Base-by-base conservation (phyloP, 805 yeast species). In the Kregervanrija fluxuum region DNA sequence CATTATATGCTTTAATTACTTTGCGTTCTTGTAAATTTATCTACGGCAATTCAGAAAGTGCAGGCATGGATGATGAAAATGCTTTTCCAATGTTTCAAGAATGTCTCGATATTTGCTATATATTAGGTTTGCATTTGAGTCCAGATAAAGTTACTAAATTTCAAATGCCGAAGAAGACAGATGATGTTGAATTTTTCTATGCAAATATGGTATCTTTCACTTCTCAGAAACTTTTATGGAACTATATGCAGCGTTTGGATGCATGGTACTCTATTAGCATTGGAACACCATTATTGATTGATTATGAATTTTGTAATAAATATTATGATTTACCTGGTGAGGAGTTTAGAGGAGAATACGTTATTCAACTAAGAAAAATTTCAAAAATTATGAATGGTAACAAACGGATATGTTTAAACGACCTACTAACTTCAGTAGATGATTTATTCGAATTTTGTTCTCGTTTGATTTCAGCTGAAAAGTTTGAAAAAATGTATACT, bases 201-300 rank as follows among this genome's bases (percentile, higher is more conserved):
- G 8, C 28, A 22, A 14, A n/a, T 28, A 5, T 40, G 16, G 17
- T 47, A 16, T 12, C 45, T 2, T 8, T 31, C 4, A 13, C 5
- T n/a, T 11, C 30, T 36, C 17, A 35, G 3, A 47, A 33, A 32
- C 11, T 30, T 13, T 13, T 49, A 5, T 49, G 52, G 52, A 42
- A 44, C 30, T 28, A 40, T 38, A 32, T 49, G 12, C 44, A 35
- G 28, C 11, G 8, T 9, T 16, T 16, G 10, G 52, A 49, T 44
- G 48, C 46, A 2, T n/a, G n/a, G 13, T 47, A 38, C 38, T 43
- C 50, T 2, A 33, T 33, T n/a, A 30, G 17, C 5, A 36, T 41
- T 11, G 50, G 52, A 12, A 44, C 46, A 1, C 52, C 52, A 11
- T 30, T 47, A 32, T n/a, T 44, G n/a, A 42, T 49, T 32, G 39